Base-by-base conservation (phyloP, 2,329 filamentous ascomycete genomes). In the Blumeriella jaapii region DNA sequence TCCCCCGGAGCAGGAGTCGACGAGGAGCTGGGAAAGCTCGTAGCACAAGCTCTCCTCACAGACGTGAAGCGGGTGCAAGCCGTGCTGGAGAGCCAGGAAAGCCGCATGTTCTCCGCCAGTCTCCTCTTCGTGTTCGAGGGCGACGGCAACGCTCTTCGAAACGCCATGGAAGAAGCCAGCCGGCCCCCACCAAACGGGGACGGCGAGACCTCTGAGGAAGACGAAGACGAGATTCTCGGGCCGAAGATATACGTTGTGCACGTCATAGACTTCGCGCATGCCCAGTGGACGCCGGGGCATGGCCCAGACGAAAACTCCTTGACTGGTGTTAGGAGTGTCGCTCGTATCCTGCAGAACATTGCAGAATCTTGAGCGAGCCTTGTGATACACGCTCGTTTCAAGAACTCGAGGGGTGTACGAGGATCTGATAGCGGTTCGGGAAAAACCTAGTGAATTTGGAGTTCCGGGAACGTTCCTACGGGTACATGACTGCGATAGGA, bases 241-340 rank as follows among this genome's bases (percentile, higher is more conserved):
- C 80, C 80, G 0, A 78, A 78, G 49, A 72, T 93, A 27, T 84
- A 80, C 51, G 71, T 75, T 9, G 67, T 95, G 31, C 91, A 89
- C 55, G 68, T 98, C 44, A 98, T 98, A 49, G 91, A 98, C 58
- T 98, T 98, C 67, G 91, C 91, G 1, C 91, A 98, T 59, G 91
- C 91, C 8, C 62, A 67, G 31, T 96, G 51, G 78, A 80, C 75
- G 1, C 81, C 83, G 0, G 84, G 85, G 1, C 61, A 80, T 50
- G 89, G 89, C 0, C 79, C 82, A 0, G 91, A 98, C 56, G 79
- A 93, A 60, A 96, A 96, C 53, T 63, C 71, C 10, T 64, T 95
- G 19, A 63, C 64, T 22, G 87, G 87, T 0, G 73, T 95, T 42
- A 67, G 76, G 53, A 89, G 70, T 54, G 62, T 89, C 23, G 66